Evolutionary conservation across 345 rosid genomes (phyloP), one percentile per base, ranked within the genome.

Genomic region (Syzygium jambos): DNA sequence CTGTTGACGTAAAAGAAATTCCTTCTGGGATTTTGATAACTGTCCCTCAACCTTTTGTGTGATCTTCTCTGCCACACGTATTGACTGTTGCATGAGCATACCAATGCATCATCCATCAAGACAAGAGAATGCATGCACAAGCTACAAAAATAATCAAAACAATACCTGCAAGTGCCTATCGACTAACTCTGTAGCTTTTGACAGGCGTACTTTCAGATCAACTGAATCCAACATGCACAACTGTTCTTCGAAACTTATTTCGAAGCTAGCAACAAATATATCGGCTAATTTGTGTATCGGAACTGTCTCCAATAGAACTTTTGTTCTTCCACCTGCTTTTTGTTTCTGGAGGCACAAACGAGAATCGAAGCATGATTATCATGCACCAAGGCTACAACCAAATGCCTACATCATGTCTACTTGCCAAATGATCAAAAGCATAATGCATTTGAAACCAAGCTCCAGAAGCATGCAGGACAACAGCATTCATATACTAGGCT

Each of bases 21-120:
- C 99, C 91, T 98, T 98, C 93, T 98, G 99, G 85, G 99, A 95
- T 93, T 98, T 98, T 90, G 99, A 96, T 90, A 98, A 87, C 88
- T 98, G 99, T 84, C 99, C 99, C 91, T 98, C 99, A 86, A 98
- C 99, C 95, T 96, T 98, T 86, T 98, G 99, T 7, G 99, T 95
- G 65, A 98, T 98, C 93, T 98, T 98, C 95, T 98, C 99, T 53
- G 99, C 99, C 89, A 98, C 98, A 29, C 99, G 99, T 93, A 98
- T 98, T 89, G 99, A 98, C 99, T 98, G 96, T 88, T 90, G 91
- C 90, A 94, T 85, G 89, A 83, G 87, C 88, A 90, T 85, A 88
- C 87, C 84, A 87, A 85, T 86, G 88, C 55, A 78, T 87, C 87
- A 89, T 85, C 86, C 88, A 87, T 59, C 86, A 89, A 87, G 84